Conservation (phyloP, 1,284 basidiomycete species). For the Melanopsichium pennsylvanicum region DNA sequence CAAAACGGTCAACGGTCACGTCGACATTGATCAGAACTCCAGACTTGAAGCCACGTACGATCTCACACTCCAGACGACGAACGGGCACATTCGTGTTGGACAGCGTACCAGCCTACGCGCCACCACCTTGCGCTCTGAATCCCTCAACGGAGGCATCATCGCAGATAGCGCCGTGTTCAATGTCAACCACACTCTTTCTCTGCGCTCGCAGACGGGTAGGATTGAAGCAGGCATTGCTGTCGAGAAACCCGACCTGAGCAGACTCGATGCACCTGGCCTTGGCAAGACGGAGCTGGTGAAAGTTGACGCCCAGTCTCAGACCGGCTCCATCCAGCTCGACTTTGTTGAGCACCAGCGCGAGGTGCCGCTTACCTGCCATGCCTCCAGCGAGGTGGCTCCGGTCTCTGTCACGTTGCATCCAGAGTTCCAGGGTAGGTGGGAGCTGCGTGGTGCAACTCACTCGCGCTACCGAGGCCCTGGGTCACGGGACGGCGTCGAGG, state of each 20-base stretch:
- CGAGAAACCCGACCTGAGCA: slow-evolving; percentile 29
- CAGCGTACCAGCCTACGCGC: slow-evolving; percentile 30
- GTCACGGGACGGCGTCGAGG: slow-evolving; percentile 14
- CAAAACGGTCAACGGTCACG: slow-evolving; percentile 37
- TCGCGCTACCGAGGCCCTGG: slow-evolving; percentile 36
- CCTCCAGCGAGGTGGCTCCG: slow-evolving; percentile 24
- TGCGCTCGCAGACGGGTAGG: slow-evolving; percentile 31
- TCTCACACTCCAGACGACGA: slow-evolving; percentile 32
- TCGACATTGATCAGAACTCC: slow-evolving; percentile 27
- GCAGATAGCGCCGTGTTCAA: slow-evolving; percentile 35
- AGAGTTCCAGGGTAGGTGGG: slow-evolving; percentile 45
- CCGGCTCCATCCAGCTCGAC: slow-evolving; percentile 42
- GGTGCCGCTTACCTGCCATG: slow-evolving; percentile 43
- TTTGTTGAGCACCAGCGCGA: slow-evolving; percentile 34
- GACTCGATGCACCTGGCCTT: slow-evolving; percentile 31
- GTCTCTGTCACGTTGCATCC: slow-evolving; percentile 33
- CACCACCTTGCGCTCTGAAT: slow-evolving; percentile 34
- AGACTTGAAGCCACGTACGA: slow-evolving; percentile 34
- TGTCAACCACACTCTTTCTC: slow-evolving; percentile 46
- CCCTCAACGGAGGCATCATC: slow-evolving; percentile 40
- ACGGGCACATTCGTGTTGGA: slow-evolving; percentile 40
- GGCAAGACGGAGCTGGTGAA: slow-evolving; percentile 32
- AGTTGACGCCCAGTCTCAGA: slow-evolving; percentile 32
- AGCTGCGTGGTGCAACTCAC: slow-evolving; percentile 39
- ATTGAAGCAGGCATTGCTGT: slow-evolving; percentile 46